These are phyloP conservation scores for Raddia guianensis DNA, from an alignment of 176 grass and related monocot species.

Conservation along the genomic window DNA sequence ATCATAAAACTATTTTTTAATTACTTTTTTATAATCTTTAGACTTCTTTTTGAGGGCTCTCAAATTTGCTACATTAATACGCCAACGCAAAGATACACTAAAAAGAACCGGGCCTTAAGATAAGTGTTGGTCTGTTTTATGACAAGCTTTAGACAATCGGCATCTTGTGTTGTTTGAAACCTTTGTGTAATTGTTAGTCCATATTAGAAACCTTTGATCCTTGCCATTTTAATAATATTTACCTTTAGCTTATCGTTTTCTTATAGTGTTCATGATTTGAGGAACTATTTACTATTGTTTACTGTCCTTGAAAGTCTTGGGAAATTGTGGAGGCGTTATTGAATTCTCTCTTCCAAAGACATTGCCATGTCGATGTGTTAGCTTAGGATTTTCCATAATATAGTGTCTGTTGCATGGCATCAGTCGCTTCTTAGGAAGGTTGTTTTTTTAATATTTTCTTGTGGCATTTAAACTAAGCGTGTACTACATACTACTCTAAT, in stretches of 20 bases:
- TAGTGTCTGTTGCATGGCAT: slow-evolving; percentile 1
- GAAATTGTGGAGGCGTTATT: slow-evolving; percentile 30
- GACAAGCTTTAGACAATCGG: not conserved
- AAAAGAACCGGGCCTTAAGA: not conserved
- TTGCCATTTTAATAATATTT: slow-evolving; percentile 10
- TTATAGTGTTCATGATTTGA: not conserved
- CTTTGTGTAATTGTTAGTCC: not conserved
- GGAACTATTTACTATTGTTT: not conserved
- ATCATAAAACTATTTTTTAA: too few species aligned
- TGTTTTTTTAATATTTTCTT: slow-evolving; percentile 29
- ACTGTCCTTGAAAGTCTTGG: slow-evolving; percentile 7
- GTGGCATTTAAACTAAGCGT: not conserved
- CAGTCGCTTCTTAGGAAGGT: not conserved
- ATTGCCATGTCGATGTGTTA: not conserved
- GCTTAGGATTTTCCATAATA: not conserved
- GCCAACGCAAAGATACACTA: too few species aligned
- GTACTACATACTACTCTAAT: slow-evolving; percentile 10
- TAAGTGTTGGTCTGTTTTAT: not conserved
- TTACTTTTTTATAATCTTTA: too few species aligned
- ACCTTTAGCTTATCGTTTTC: slow-evolving; percentile 29
- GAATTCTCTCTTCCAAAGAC: not conserved
- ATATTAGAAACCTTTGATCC: slow-evolving; percentile 6
- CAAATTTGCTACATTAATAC: too few species aligned
- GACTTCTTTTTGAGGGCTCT: too few species aligned
- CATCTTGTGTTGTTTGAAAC: not conserved